Evolutionary conservation across 192 early-diverging fungal genomes (phyloP).

Genomic region (Powellomyces hirtus): DNA sequence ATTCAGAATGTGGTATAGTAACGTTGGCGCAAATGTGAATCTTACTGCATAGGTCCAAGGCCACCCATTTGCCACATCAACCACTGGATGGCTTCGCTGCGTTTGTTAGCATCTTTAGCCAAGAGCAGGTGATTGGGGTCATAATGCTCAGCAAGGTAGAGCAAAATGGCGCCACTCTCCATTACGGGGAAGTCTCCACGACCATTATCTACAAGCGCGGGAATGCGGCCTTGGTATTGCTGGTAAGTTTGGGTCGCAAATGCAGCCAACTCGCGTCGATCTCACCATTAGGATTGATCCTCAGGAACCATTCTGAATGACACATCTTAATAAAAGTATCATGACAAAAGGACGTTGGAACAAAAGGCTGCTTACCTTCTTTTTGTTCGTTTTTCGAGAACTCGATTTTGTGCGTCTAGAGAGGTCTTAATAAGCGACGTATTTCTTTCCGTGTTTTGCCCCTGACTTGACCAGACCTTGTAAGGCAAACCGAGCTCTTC

Average conservation of each 20-base stretch:
- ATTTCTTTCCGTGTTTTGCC: too few species aligned
- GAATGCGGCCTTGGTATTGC: slow-evolving; percentile 31
- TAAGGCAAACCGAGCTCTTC: slow-evolving; percentile 49
- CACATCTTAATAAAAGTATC: too few species aligned
- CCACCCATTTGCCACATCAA: slow-evolving; percentile 46
- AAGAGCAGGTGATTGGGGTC: slow-evolving; percentile 46
- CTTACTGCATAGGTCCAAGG: slow-evolving; percentile 33
- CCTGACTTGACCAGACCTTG: too few species aligned
- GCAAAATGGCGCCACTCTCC: slow-evolving; percentile 58
- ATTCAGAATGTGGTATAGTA: too few species aligned
- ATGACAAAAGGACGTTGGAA: too few species aligned
- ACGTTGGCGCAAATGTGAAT: too few species aligned
- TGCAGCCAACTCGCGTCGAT: neutral
- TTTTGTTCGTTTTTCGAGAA: slow-evolving; percentile 49
- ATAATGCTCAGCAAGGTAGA: slow-evolving; percentile 54
- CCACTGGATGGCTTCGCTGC: slow-evolving; percentile 52
- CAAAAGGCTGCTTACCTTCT: slow-evolving; percentile 4
- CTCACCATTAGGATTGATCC: slow-evolving; percentile 53
- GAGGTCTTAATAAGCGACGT: too few species aligned
- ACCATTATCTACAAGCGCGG: slow-evolving; percentile 49
- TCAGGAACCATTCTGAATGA: slow-evolving; percentile 49
- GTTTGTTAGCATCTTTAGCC: slow-evolving; percentile 41
- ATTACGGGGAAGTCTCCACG: slow-evolving; percentile 53
- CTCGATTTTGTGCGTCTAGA: slow-evolving; percentile 24
- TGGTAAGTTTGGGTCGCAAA: neutral